These are phyloP conservation scores for Arthrinium puccinioides DNA, from an alignment of 2,329 filamentous ascomycete species.

Conservation along the genomic window DNA sequence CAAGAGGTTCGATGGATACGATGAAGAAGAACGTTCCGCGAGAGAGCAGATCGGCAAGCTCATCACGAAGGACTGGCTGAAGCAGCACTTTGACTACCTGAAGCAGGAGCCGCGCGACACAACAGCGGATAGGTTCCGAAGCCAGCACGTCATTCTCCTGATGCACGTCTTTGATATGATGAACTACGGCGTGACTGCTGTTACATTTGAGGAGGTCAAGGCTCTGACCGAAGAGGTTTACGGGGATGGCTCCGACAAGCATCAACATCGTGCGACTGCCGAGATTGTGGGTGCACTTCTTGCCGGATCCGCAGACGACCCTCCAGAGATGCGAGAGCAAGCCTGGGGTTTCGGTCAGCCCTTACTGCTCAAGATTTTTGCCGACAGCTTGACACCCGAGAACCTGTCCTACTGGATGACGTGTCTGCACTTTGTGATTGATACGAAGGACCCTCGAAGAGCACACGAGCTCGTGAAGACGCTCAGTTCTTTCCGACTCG, in stretches of 20 bases:
- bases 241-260: constrained; percentile 91
- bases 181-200: constrained; percentile 67
- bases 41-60: constrained; percentile 74
- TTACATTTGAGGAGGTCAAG: constrained; percentile 82
- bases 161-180: constrained; percentile 88
- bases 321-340: constrained; percentile 62
- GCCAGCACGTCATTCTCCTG: constrained; percentile 78
- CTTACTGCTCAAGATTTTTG: constrained; percentile 76
- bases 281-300: constrained; percentile 88
- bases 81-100: constrained; percentile 81
- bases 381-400: constrained; percentile 89
- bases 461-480: constrained; percentile 79
- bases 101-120: constrained; percentile 91
- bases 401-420: constrained; percentile 94
- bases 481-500: constrained; percentile 77
- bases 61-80: constrained; percentile 79
- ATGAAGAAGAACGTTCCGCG: constrained; percentile 67
- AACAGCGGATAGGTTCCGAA: constrained; percentile 77
- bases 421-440: constrained; percentile 82
- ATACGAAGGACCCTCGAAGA: constrained; percentile 82
- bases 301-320: constrained; percentile 71
- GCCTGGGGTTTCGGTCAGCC: constrained; percentile 90
- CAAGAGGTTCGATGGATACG: constrained; percentile 61
- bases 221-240: constrained; percentile 71
- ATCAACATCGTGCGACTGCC: constrained; percentile 91